Evolutionary conservation across 2,329 filamentous ascomycete species (phyloP).

Genomic region (Pseudogymnoascus sp.): DNA sequence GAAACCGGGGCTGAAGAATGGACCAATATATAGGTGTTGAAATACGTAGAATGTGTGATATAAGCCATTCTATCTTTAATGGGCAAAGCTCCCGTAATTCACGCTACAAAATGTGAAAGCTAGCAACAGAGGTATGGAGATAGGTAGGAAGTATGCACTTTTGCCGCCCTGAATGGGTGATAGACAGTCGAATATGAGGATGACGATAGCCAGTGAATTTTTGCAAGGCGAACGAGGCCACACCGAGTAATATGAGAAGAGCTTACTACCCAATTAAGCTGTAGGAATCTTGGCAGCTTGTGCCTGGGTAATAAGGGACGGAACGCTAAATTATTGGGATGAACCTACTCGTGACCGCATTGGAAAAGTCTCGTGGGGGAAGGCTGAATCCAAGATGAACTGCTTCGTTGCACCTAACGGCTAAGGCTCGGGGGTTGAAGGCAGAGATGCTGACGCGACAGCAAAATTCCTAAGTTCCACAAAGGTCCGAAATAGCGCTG

Average conservation of each 20-base stretch:
- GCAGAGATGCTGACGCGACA: not conserved
- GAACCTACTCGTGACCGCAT: not conserved
- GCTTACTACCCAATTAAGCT: conserved; percentile 1
- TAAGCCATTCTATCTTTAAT: not conserved
- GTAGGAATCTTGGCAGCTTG: not conserved
- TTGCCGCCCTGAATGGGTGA: not conserved
- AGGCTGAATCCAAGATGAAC: not conserved
- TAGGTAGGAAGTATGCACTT: not conserved
- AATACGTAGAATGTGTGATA: conserved; percentile 1
- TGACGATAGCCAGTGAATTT: not conserved
- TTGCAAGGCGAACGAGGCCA: not conserved
- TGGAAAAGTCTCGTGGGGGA: not conserved
- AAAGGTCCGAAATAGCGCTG: not conserved
- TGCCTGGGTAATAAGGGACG: not conserved
- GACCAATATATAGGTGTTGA: conserved; percentile 6
- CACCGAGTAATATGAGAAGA: conserved; percentile 1
- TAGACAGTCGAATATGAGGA: not conserved
- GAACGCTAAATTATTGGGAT: not conserved
- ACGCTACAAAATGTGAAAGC: not conserved
- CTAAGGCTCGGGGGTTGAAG: not conserved
- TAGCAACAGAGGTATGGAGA: not conserved
- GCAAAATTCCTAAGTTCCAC: not conserved
- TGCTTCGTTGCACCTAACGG: not conserved
- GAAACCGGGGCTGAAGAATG: conserved; percentile 5
- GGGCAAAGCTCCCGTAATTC: not conserved